Evolutionary conservation across 345 rosid species (phyloP), one percentile per base, ranked within the genome.

Genomic region (Citrus unshiu): DNA sequence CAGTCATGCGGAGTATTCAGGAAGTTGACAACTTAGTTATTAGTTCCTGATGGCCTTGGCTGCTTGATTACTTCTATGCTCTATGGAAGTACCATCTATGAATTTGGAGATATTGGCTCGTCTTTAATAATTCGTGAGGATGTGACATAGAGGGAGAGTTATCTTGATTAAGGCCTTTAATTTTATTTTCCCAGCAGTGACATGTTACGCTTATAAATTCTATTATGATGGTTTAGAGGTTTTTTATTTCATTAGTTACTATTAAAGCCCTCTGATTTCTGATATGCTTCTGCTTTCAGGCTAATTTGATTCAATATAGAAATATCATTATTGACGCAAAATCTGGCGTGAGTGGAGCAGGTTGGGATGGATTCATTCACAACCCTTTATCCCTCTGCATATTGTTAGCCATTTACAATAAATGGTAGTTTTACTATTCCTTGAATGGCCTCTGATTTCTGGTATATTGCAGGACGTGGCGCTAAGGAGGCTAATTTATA

Each of bases 331-430:
- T 93, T 19, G 99, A 96, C 27, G 73, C 99, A 65, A 96, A 96
- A 87, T 96, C 99, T 84, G 99, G 98, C 68, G 98, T 89, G 72
- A 96, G 98, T 77, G 98, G 98, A 83, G 99, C 99, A 93, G 99
- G 99, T 96, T 79, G 56, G 83, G 49, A 37, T 71, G 54, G 60
- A 30, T 76, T 81, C 81, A 51, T 79, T 34, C 7, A 16, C 21
- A 59, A 61, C 74, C 78, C 21, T 49, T 70, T 35, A 56, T 39
- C 18, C 70, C 27, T 21, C 4, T 69, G 39, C 57, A 51, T 49
- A 46, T 58, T 61, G 8, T 66, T 37, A 34, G 59, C 46, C 0
- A 54, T 65, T 43, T 30, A 19, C 46, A 39, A 54, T 70, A 21
- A 16, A 7, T 72, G 32, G 10, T 73, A 65, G 73, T 62, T 72